Evolutionary conservation across 2,329 filamentous ascomycete species (phyloP), one percentile per base, ranked within the genome.

Genomic region (Penicillium sp.): DNA sequence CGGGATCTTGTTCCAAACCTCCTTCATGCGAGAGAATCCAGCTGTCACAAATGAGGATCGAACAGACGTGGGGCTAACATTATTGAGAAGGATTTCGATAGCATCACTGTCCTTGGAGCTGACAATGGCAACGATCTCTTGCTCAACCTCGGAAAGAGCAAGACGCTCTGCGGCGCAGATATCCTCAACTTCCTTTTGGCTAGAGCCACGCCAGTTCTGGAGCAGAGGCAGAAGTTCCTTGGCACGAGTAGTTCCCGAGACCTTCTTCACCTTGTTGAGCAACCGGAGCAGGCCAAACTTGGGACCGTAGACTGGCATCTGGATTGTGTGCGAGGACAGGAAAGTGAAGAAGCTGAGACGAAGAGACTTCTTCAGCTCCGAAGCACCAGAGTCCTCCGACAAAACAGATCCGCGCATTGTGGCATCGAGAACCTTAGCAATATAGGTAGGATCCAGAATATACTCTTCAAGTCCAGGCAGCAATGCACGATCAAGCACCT

Each of bases 381-480:
- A 80, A 19, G 80, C 77, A 46, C 77, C 76, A 21, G 74, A 70
- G 19, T 72, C 67, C 23, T 72, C 46, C 43, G 62, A 63, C 55
- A 62, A 57, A 13, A 60, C 59, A 26, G 68, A 62, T 53, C 84
- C 84, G 63, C 88, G 85, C 11, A 95, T 71, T 0, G 82, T 76
- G 31, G 80, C 81, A 58, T 84, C 81, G 5, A 96, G 72, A 2
- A 88, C 82, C 21, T 84, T 84, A 26, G 83, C 78, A 45, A 96
- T 81, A 59, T 95, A 88, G 27, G 83, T 84, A 4, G 85, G 78
- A 69, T 98, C 92, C 63, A 97, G 84, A 3, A 93, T 82, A 67
- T 89, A 96, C 74, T 97, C 95, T 74, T 97, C 93, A 10, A 96
- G 77, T 2, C 83, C 85, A 0, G 91, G 91, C 21, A 91, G 73